phyloP scores from a whole-genome alignment of 805 yeast genomes.

The Spathaspora sp. region DNA sequence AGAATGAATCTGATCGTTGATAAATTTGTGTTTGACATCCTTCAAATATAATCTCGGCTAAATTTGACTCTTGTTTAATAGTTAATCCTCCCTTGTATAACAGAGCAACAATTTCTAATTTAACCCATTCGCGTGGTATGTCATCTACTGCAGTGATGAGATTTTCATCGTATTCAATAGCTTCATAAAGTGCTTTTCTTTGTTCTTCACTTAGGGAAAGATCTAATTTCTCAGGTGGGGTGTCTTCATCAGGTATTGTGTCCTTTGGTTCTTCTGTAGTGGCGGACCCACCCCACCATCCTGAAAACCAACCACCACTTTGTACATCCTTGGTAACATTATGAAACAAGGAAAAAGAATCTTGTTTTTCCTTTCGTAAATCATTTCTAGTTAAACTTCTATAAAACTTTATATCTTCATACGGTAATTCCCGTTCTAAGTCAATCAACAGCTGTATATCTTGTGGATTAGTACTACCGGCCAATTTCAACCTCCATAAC shows the following conservation, averaged over 20 bases:
- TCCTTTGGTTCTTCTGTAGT: conserved; percentile 16
- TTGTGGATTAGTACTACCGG: conserved; percentile 17
- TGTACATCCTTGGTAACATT: conserved; percentile 13
- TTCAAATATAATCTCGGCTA: conserved; percentile 80
- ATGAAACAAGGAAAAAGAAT: conserved; percentile 5
- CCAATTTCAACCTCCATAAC: conserved; percentile 62
- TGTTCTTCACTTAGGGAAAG: conserved; percentile 73
- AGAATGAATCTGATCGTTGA: conserved; percentile 76
- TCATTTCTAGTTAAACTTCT: conserved; percentile 74
- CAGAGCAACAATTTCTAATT: conserved; percentile 62
- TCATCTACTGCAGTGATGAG: conserved; percentile 47
- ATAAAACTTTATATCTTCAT: conserved; percentile 81
- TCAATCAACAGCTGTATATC: conserved; percentile 39
- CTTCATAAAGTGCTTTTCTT: conserved; percentile 82
- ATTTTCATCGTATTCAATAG: conserved; percentile 84
- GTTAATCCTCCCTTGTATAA: conserved; percentile 76
- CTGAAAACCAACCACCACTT: conserved; percentile 60
- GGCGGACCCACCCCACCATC: conserved; percentile 53
- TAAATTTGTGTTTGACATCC: conserved; percentile 71
- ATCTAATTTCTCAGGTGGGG: conserved; percentile 25
- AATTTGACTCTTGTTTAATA: conserved; percentile 45
- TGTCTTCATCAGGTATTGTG: conserved; percentile 24
- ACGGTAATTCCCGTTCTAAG: conserved; percentile 58
- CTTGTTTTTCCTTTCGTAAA: conserved; percentile 50
- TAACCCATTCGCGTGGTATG: conserved; percentile 69